Evolutionary conservation across 139 green algal species (phyloP), one percentile per base, ranked within the genome.

Genomic region (Auxenochlorella protothecoides): DNA sequence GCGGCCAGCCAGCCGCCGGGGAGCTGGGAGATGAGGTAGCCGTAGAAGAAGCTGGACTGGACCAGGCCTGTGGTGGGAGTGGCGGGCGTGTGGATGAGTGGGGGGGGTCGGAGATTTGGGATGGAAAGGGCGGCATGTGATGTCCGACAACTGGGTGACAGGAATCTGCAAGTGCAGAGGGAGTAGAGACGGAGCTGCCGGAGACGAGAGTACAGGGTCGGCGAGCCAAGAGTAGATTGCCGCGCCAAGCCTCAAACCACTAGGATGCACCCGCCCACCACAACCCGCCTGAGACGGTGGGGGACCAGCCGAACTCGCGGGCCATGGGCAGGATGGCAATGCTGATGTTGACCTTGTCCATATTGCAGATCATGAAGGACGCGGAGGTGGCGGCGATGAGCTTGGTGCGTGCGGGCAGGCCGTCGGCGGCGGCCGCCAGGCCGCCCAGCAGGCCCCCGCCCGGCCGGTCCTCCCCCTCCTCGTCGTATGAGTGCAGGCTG

Each of bases 251-350:
- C 27, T 44, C 27, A 44, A 44, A 44, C 27, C 59, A 65, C 14
- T 61, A 54, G 55, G 53, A 52, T 3, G 55, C 65, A 15, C 8
- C 10, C 65, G 55, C 65, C 65, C 65, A 69, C 65, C 27, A 6
- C 52, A 0, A 63, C 8, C 53, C 68, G 9, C 76, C 76, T 62
- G 85, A 80, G 3, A 89, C 80, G 27, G 87, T 89, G 14, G 86
- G 79, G 59, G 69, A 84, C 94, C 95, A 98, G 44, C 89, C 90
- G 79, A 96, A 92, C 59, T 98, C 89, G 12, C 88, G 80, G 6
- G 91, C 82, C 93, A 99, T 99, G 5, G 95, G 91, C 57, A 99
- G 95, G 75, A 98, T 95, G 55, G 94, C 93, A 2, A 99, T 85
- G 5, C 79, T 91, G 69, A 99, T 93, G 83, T 98, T 99, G 55